Percentiles rank a stretch among this genome's conserved stretches.
Evolutionary conservation across 1,139 yeast genomes (phyloP).

Genomic region (Sugiyamaella neomexicana): DNA sequence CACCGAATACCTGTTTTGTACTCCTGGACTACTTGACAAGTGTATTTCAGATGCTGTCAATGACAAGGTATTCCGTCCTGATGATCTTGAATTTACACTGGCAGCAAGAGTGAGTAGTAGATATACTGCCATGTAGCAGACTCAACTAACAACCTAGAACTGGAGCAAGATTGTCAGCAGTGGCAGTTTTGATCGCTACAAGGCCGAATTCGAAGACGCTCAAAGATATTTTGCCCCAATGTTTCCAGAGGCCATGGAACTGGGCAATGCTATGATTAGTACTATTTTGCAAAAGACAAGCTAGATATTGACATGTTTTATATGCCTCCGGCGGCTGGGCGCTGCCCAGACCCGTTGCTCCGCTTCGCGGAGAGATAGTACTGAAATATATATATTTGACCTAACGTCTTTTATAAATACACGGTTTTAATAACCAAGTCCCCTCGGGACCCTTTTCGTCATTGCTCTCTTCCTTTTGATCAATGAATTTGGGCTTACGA

Average conservation of each 20-base stretch:
- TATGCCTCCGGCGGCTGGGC: no score
- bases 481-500: constrained; percentile 69
- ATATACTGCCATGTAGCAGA: no score
- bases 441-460: constrained; percentile 68
- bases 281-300: constrained; percentile 54
- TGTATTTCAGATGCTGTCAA: constrained; percentile 70
- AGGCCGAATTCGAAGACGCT: constrained; percentile 69
- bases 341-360: no score
- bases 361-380: no score
- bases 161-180: constrained; percentile 84
- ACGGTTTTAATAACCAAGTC: constrained; percentile 88
- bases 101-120: constrained; percentile 37
- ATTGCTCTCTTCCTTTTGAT: constrained; percentile 58
- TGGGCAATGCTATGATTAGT: constrained; percentile 95
- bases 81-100: constrained; percentile 65
- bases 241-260: constrained; percentile 81
- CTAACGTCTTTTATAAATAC: constrained; percentile 88
- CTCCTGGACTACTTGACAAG: constrained; percentile 76
- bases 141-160: constrained; percentile 21
- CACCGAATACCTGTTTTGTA: constrained; percentile 84
- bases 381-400: background rate
- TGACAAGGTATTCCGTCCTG: constrained; percentile 72
- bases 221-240: constrained; percentile 81
- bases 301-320: background rate
- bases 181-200: constrained; percentile 74